phyloP scores from a whole-genome alignment of 805 yeast genomes.

The Cyberlindnera samutprakarnensis region DNA sequence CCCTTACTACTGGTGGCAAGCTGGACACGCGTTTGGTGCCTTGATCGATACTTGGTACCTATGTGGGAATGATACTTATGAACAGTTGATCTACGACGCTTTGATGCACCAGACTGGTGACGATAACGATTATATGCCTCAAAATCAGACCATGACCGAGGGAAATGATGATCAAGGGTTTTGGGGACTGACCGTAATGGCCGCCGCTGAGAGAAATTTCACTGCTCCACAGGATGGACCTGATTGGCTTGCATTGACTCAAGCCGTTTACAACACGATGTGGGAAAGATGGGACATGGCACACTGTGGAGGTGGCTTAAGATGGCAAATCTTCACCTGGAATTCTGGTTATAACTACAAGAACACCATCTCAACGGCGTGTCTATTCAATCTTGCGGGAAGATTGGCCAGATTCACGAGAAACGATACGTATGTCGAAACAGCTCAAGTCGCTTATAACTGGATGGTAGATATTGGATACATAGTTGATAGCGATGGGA shows the following conservation, averaged over 20 bases:
- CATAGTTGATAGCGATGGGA: constrained; percentile 27
- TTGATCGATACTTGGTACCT: constrained; percentile 67
- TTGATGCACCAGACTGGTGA: constrained; percentile 34
- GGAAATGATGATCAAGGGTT: constrained; percentile 72
- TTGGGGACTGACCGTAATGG: constrained; percentile 62
- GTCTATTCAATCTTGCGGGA: constrained; percentile 55
- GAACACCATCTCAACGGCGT: constrained; percentile 56
- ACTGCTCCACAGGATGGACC: constrained; percentile 37
- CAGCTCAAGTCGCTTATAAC: constrained; percentile 47
- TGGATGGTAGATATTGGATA: constrained; percentile 51
- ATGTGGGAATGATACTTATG: constrained; percentile 64
- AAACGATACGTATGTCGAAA: constrained; percentile 45
- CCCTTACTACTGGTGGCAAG: constrained; percentile 90
- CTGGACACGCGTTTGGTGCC: constrained; percentile 72
- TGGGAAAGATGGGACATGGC: constrained; percentile 51
- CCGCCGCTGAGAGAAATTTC: constrained; percentile 55
- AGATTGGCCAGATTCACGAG: constrained; percentile 56
- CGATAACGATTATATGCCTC: constrained; percentile 50
- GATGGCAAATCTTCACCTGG: constrained; percentile 72
- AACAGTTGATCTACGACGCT: constrained; percentile 50
- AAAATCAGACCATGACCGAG: constrained; percentile 55
- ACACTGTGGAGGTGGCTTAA: constrained; percentile 55
- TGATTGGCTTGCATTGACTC: constrained; percentile 52
- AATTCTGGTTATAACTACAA: constrained; percentile 63
- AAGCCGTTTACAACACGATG: constrained; percentile 60